Evolutionary conservation across 441 rosid genomes (phyloP).

Genomic region (Breynia disticha): DNA sequence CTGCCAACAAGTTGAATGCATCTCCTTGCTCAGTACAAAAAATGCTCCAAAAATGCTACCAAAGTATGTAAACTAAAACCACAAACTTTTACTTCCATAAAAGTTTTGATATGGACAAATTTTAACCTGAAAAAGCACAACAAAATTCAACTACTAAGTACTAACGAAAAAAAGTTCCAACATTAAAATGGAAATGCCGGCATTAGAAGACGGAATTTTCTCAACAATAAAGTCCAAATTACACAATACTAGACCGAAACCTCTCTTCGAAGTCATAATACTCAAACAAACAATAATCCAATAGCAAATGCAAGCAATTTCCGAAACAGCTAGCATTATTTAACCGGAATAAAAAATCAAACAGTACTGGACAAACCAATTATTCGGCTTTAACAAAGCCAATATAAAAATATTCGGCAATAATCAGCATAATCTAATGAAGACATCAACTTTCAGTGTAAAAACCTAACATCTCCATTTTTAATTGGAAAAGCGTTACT

Average conservation of each 20-base stretch:
- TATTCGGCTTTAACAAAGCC: no score
- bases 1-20: conserved; percentile 39
- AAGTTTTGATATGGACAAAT: conserved; percentile 8
- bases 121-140: conserved; percentile 13
- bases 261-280: no score
- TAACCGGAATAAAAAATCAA: neutral
- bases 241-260: no score
- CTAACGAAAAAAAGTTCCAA: neutral
- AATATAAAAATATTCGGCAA: no score
- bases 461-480: no score
- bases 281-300: no score
- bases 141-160: no score
- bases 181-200: neutral
- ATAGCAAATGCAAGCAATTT: conserved; percentile 1
- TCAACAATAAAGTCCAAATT: no score
- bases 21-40: conserved; percentile 30
- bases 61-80: conserved; percentile 4
- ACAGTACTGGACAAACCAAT: neutral
- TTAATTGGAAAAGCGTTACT: no score
- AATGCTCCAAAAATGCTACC: neutral
- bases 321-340: conserved; percentile 1
- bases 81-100: neutral
- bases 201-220: no score
- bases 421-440: no score
- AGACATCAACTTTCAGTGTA: no score